A percentile compares a stretch with the other conserved stretches of the same genome.
Evolutionary conservation across 345 rosid genomes (phyloP).

Genomic region (Linum trigynum): DNA sequence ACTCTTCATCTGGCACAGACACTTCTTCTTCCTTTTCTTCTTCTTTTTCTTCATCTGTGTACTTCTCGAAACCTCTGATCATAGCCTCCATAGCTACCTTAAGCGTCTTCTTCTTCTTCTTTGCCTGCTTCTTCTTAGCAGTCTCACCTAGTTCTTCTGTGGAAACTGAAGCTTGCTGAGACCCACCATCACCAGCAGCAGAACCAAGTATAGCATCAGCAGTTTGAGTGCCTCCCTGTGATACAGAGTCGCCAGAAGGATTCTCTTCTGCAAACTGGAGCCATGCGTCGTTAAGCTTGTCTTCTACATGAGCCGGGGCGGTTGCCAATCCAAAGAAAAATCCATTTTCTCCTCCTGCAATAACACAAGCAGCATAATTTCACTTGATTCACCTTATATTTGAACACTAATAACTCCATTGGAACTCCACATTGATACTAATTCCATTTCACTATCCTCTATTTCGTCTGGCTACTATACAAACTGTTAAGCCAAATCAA

Average conservation of each 20-base stretch:
- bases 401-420: not conserved
- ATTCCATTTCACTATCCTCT: not conserved
- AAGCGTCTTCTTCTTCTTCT: constrained; percentile 41
- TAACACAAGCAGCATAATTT: not conserved
- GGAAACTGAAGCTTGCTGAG: constrained; percentile 30
- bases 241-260: constrained; percentile 29
- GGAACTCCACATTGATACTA: not conserved
- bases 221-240: constrained; percentile 23
- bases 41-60: constrained; percentile 25
- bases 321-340: constrained; percentile 98
- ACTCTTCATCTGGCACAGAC: constrained; percentile 23
- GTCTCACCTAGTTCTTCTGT: constrained; percentile 15
- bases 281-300: constrained; percentile 88
- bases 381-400: no score
- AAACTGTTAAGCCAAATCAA: not conserved
- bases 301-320: constrained; percentile 94
- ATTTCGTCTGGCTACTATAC: not conserved
- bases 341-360: constrained; percentile 33
- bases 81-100: constrained; percentile 83
- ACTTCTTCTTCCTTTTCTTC: constrained; percentile 14
- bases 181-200: constrained; percentile 47
- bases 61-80: constrained; percentile 67
- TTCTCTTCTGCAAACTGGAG: constrained; percentile 70
- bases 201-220: constrained; percentile 41
- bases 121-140: constrained; percentile 23